phyloP scores from a whole-genome alignment of 202 grass and related monocot species.

The Schoenoplectus tabernaemontani region DNA sequence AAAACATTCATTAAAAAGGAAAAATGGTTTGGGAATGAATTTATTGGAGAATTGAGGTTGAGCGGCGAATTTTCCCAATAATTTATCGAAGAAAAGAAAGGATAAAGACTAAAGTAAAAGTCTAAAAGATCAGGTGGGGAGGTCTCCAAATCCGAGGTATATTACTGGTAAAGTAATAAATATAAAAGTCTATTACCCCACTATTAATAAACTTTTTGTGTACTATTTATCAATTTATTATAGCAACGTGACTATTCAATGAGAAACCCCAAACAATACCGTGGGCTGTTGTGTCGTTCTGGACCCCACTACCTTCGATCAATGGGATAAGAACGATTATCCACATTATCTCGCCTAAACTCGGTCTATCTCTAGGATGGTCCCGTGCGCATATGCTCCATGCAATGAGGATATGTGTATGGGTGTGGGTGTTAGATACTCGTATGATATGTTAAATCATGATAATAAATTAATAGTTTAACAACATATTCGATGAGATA shows the following conservation, averaged over 20 bases:
- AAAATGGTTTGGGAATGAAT: no score
- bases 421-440: no score
- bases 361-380: background rate
- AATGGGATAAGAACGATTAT: constrained; percentile 27
- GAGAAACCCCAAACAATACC: background rate
- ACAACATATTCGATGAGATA: no score
- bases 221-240: constrained; percentile 9
- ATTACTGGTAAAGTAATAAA: background rate
- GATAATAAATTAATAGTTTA: no score
- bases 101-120: no score
- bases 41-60: background rate
- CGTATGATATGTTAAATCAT: no score
- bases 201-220: background rate
- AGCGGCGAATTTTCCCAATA: background rate
- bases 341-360: background rate
- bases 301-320: background rate
- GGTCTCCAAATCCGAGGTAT: background rate
- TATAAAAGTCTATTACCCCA: background rate
- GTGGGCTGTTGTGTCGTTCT: background rate
- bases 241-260: background rate
- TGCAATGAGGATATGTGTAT: no score
- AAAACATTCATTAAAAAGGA: no score
- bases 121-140: background rate
- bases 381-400: background rate
- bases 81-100: no score